Conservation (phyloP, 2,329 filamentous ascomycete genomes). For the Aspergillus sp. region DNA sequence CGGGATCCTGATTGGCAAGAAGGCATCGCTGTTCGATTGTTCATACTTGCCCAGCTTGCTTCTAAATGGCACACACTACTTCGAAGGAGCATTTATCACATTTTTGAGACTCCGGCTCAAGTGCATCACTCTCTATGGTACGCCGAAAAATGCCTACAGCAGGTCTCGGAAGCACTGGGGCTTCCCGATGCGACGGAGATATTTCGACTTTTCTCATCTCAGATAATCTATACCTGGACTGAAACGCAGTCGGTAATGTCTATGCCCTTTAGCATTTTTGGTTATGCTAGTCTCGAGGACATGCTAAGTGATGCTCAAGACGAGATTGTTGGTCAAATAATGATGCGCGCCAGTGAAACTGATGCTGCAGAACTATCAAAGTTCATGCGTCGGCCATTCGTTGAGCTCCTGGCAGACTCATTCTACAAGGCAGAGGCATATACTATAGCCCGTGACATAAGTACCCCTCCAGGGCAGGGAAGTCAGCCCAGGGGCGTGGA, state of each 20-base stretch:
- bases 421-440: conserved; percentile 84
- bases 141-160: conserved; percentile 68
- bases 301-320: conserved; percentile 70
- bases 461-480: conserved; percentile 43
- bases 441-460: conserved; percentile 73
- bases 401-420: conserved; percentile 61
- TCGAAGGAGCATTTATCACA: conserved; percentile 84
- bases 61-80: conserved; percentile 83
- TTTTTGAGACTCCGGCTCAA: conserved; percentile 84
- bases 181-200: conserved; percentile 68
- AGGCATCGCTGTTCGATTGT: conserved; percentile 80
- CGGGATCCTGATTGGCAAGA: conserved; percentile 69
- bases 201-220: conserved; percentile 81
- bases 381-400: conserved; percentile 54
- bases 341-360: conserved; percentile 74
- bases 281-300: conserved; percentile 67
- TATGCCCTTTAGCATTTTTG: conserved; percentile 84
- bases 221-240: conserved; percentile 90
- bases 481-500: conserved; percentile 59
- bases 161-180: conserved; percentile 64
- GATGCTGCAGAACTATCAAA: conserved; percentile 62
- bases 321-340: conserved; percentile 75
- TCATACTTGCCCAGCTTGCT: conserved; percentile 73
- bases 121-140: conserved; percentile 66
- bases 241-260: conserved; percentile 64